Evolutionary conservation across 768 basidiomycete genomes (phyloP).

Genomic region (Auricularia sp.): DNA sequence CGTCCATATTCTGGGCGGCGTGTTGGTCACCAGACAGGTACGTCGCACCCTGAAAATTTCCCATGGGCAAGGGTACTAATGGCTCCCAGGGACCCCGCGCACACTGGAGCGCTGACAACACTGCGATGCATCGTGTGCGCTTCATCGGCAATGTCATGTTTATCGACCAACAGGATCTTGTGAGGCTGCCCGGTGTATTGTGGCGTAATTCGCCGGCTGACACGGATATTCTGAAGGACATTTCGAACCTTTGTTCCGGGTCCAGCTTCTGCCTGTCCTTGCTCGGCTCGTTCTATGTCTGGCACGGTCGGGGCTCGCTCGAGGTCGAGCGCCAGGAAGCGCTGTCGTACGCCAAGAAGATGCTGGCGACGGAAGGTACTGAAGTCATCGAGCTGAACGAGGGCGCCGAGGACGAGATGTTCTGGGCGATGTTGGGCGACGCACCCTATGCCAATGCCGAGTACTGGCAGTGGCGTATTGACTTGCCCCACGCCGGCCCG

Average conservation of each 20-base stretch:
- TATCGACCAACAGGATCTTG: constrained; percentile 68
- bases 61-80: neutral
- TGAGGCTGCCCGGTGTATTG: constrained; percentile 23
- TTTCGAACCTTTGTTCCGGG: constrained; percentile 67
- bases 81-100: constrained; percentile 48
- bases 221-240: constrained; percentile 10
- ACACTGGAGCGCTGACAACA: constrained; percentile 74
- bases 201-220: constrained; percentile 5
- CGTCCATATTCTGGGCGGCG: constrained; percentile 55
- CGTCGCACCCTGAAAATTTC: constrained; percentile 3
- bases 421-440: constrained; percentile 81
- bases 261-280: constrained; percentile 73
- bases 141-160: constrained; percentile 37
- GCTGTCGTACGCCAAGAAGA: constrained; percentile 43
- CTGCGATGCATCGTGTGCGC: constrained; percentile 70
- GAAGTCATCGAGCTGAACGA: constrained; percentile 50
- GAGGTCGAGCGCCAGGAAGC: constrained; percentile 52
- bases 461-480: constrained; percentile 69
- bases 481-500: constrained; percentile 32
- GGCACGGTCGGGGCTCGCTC: constrained; percentile 69
- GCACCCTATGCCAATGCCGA: constrained; percentile 67
- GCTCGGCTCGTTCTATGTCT: constrained; percentile 63
- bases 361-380: constrained; percentile 29
- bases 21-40: constrained; percentile 68
- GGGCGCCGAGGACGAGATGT: constrained; percentile 61